A percentile compares a stretch with the other conserved stretches of the same genome.
Evolutionary conservation across 345 rosid species (phyloP).

Genomic region (Ceriops tagal): DNA sequence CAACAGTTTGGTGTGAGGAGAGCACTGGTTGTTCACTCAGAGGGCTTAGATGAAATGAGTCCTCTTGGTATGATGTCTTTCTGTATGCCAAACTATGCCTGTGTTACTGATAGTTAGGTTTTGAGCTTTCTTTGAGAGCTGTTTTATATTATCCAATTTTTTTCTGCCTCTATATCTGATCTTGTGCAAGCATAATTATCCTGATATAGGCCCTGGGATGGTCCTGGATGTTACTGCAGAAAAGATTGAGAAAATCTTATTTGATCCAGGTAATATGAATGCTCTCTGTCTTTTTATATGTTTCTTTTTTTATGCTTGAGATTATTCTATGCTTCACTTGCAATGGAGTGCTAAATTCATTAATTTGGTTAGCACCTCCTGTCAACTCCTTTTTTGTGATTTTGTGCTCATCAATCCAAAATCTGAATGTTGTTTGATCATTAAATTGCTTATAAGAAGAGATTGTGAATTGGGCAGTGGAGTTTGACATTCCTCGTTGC

Average conservation of each 20-base stretch:
- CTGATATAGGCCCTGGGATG: conserved; percentile 60
- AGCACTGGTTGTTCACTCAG: conserved; percentile 92
- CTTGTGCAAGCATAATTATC: conserved; percentile 2
- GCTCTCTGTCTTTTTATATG: background rate
- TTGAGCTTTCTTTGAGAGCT: too few relatives aligned
- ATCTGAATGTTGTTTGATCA: background rate
- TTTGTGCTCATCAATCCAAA: background rate
- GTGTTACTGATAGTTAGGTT: too few relatives aligned
- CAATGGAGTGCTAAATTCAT: too few relatives aligned
- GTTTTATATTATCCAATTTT: too few relatives aligned
- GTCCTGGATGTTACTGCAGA: conserved; percentile 66
- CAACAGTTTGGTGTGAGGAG: conserved; percentile 89
- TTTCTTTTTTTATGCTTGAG: background rate
- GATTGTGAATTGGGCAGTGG: conserved; percentile 49
- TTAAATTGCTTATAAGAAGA: conserved; percentile 11
- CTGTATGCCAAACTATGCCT: too few relatives aligned
- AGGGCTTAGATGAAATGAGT: conserved; percentile 96
- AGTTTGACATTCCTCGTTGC: conserved; percentile 87
- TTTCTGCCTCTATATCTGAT: background rate
- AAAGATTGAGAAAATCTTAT: conserved; percentile 65
- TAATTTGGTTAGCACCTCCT: background rate
- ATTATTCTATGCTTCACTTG: too few relatives aligned
- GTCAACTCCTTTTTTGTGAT: too few relatives aligned
- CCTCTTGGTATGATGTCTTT: conserved; percentile 59
- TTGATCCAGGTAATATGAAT: conserved; percentile 70